phyloP scores from a whole-genome alignment of 2,329 filamentous ascomycete species.

The Aureobasidium sp. region DNA sequence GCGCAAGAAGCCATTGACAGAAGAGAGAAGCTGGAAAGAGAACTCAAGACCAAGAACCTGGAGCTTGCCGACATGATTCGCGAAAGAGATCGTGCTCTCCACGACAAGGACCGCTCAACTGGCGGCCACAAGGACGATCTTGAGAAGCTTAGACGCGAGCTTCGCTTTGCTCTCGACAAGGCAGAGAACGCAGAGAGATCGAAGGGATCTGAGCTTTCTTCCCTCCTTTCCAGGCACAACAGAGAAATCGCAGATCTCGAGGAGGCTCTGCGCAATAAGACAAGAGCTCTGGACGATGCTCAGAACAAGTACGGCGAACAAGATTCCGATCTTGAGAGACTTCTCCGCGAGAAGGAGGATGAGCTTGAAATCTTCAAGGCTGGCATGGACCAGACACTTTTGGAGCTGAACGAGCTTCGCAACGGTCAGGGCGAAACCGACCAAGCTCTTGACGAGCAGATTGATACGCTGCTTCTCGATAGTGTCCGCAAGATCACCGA shows the following conservation, averaged over 20 bases:
- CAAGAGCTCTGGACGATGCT: slow-evolving; percentile 73
- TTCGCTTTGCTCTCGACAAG: slow-evolving; percentile 83
- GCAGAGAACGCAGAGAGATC: slow-evolving; percentile 86
- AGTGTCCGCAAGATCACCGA: slow-evolving; percentile 92
- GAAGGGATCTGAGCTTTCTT: slow-evolving; percentile 91
- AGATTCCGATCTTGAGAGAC: slow-evolving; percentile 74
- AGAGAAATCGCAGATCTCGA: slow-evolving; percentile 95
- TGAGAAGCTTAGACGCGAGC: slow-evolving; percentile 88
- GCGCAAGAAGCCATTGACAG: slow-evolving; percentile 94
- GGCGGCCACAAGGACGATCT: slow-evolving; percentile 87
- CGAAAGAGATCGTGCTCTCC: slow-evolving; percentile 83
- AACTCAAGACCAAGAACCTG: slow-evolving; percentile 99
- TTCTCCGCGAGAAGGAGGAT: slow-evolving; percentile 89
- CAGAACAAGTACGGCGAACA: slow-evolving; percentile 70
- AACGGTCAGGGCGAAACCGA: slow-evolving; percentile 55
- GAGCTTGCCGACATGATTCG: slow-evolving; percentile 98
- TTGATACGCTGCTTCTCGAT: slow-evolving; percentile 78
- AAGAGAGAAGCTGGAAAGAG: slow-evolving; percentile 88
- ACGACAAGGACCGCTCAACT: slow-evolving; percentile 81
- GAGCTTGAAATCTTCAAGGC: slow-evolving; percentile 98
- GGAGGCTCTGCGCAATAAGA: slow-evolving; percentile 81
- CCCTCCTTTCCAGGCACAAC: slow-evolving; percentile 92
- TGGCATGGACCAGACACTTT: slow-evolving; percentile 90
- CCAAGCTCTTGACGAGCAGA: slow-evolving; percentile 74
- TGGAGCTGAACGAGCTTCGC: slow-evolving; percentile 85